Evolutionary conservation across 495 filamentous ascomycete genomes (phyloP).

Genomic region (Extremus antarcticus): DNA sequence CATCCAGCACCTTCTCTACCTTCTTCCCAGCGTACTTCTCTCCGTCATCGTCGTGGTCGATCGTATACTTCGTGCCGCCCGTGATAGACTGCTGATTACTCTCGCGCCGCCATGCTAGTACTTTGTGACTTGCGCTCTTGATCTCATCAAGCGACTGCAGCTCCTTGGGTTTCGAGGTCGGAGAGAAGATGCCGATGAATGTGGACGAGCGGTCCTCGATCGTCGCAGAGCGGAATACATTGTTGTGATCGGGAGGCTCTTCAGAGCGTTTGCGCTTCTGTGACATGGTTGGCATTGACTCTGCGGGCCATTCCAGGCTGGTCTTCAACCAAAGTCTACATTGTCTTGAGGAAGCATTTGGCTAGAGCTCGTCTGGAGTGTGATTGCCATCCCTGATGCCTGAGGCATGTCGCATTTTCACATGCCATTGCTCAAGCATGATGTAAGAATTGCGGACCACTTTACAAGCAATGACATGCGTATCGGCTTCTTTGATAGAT

Average conservation of each 20-base stretch:
- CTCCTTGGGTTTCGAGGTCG: constrained; percentile 23
- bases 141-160: constrained; percentile 30
- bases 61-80: constrained; percentile 23
- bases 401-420: too few relatives aligned
- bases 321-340: too few relatives aligned
- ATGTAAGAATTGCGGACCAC: not conserved
- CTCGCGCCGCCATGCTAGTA: constrained; percentile 32
- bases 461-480: not conserved
- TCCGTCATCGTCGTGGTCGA: constrained; percentile 37
- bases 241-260: not conserved
- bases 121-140: constrained; percentile 31
- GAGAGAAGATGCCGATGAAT: constrained; percentile 35
- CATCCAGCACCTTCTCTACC: constrained; percentile 30
- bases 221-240: constrained; percentile 26
- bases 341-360: too few relatives aligned
- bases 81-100: constrained; percentile 25
- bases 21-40: constrained; percentile 34
- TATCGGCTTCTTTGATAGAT: not conserved
- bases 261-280: constrained; percentile 21
- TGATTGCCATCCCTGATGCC: not conserved
- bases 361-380: too few relatives aligned
- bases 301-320: not conserved
- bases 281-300: constrained; percentile 14
- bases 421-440: not conserved
- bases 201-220: constrained; percentile 33